A percentile compares a stretch with the other conserved stretches of the same genome.
Evolutionary conservation across 305 asterid species (phyloP).

Genomic region (Withania somnifera): DNA sequence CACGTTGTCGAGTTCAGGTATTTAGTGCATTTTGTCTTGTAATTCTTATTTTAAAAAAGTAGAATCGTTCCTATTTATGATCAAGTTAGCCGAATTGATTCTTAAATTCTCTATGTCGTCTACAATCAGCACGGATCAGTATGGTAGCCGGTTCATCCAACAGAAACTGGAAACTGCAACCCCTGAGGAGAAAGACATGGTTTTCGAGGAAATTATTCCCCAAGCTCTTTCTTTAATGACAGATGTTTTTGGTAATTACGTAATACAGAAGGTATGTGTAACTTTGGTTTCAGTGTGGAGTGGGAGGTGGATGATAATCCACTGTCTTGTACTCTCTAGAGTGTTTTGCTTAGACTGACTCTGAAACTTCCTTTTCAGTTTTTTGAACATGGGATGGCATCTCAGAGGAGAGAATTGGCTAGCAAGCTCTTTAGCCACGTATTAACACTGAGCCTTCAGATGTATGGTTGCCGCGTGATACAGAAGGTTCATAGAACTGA

Average conservation of each 20-base stretch:
- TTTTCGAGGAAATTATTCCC: constrained; percentile 18
- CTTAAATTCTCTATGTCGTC: background rate
- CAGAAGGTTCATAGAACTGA: constrained; percentile 47
- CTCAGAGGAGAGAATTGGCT: constrained; percentile 67
- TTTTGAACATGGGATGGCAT: constrained; percentile 74
- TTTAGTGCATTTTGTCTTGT: background rate
- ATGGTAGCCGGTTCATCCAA: constrained; percentile 28
- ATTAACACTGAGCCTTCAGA: constrained; percentile 66
- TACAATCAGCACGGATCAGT: constrained; percentile 17
- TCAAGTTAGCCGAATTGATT: background rate
- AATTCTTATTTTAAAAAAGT: background rate
- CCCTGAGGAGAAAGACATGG: constrained; percentile 18
- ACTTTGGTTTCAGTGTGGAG: background rate
- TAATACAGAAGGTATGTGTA: constrained; percentile 19
- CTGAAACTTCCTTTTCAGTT: constrained; percentile 25
- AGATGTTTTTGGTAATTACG: constrained; percentile 27
- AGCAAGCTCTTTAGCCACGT: constrained; percentile 65
- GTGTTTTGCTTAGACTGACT: background rate
- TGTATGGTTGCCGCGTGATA: constrained; percentile 92
- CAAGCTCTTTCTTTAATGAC: constrained; percentile 24
- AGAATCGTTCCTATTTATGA: background rate
- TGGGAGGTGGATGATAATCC: background rate
- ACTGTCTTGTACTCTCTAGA: background rate
- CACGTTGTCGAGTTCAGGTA: constrained; percentile 83
- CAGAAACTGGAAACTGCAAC: constrained; percentile 23